Conservation (phyloP, 1,139 yeast genomes). For the Arxiozyma heterogenica region DNA sequence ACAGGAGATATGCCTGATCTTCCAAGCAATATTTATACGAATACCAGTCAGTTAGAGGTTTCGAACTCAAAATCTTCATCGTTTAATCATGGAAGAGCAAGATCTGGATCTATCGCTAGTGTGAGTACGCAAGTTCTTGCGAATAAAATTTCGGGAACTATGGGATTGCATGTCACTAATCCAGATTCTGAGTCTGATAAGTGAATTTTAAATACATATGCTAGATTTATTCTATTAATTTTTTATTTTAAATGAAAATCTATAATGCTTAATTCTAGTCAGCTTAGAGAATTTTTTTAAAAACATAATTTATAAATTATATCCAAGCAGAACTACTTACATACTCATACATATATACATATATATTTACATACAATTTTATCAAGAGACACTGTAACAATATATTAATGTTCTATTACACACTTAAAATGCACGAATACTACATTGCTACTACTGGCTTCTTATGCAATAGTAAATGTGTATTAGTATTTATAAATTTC, state of each 20-base stretch:
- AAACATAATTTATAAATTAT: too few species aligned
- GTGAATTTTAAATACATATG: not conserved
- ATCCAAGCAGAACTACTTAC: not conserved
- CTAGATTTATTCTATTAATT: too few species aligned
- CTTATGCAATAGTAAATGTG: too few species aligned
- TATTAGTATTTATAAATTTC: too few species aligned
- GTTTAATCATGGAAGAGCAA: not conserved
- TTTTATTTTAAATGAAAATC: not conserved
- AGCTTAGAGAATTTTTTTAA: too few species aligned
- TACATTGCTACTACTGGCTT: too few species aligned
- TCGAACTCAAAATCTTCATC: not conserved
- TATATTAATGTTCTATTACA: too few species aligned
- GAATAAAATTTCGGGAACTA: constrained; percentile 7
- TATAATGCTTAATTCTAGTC: not conserved
- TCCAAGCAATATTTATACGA: constrained; percentile 15
- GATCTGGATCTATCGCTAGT: constrained; percentile 11
- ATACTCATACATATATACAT: not conserved
- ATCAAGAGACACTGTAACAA: not conserved
- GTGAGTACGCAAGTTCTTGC: constrained; percentile 10
- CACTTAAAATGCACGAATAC: too few species aligned
- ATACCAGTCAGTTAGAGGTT: constrained; percentile 10
- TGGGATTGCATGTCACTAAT: constrained; percentile 25
- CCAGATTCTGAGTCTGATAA: constrained; percentile 23
- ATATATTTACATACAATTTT: too few species aligned
- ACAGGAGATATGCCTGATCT: constrained; percentile 10